A percentile compares a stretch with the other conserved stretches of the same genome.
Evolutionary conservation across 345 rosid species (phyloP).

Genomic region (Trapa incisa): DNA sequence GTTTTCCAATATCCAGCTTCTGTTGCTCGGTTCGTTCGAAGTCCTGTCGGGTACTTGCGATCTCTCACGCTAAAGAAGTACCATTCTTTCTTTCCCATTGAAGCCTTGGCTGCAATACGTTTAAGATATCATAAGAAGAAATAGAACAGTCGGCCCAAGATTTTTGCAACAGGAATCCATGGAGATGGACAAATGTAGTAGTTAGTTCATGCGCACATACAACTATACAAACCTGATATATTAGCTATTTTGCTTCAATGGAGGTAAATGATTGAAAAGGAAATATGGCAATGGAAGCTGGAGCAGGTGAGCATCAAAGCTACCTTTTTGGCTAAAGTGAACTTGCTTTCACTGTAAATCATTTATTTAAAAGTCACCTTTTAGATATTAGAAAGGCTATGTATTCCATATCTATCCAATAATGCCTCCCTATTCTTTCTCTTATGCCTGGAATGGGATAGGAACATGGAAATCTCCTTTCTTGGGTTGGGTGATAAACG

Average conservation of each 20-base stretch:
- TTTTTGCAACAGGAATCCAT: not conserved
- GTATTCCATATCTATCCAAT: not conserved
- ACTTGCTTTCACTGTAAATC: not conserved
- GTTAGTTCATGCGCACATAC: too few species aligned
- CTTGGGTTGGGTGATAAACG: too few species aligned
- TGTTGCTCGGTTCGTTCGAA: slow-evolving; percentile 88
- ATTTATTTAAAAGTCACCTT: not conserved
- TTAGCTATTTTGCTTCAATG: too few species aligned
- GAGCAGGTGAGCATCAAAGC: too few species aligned
- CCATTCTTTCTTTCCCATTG: slow-evolving; percentile 98
- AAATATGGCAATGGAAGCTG: too few species aligned
- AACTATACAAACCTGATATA: too few species aligned
- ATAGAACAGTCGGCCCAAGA: too few species aligned
- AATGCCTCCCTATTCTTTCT: not conserved
- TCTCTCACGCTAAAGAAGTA: slow-evolving; percentile 82
- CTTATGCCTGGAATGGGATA: not conserved
- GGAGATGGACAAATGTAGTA: not conserved
- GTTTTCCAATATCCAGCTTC: slow-evolving; percentile 98
- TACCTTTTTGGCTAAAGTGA: too few species aligned
- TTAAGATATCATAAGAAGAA: too few species aligned
- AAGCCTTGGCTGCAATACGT: slow-evolving; percentile 49
- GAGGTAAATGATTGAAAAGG: too few species aligned
- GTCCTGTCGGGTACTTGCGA: slow-evolving; percentile 88
- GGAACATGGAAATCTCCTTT: not conserved
- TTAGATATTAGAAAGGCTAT: too few species aligned